Conservation (phyloP, 2,329 filamentous ascomycete species). For the Fusarium pseudonygamai region DNA sequence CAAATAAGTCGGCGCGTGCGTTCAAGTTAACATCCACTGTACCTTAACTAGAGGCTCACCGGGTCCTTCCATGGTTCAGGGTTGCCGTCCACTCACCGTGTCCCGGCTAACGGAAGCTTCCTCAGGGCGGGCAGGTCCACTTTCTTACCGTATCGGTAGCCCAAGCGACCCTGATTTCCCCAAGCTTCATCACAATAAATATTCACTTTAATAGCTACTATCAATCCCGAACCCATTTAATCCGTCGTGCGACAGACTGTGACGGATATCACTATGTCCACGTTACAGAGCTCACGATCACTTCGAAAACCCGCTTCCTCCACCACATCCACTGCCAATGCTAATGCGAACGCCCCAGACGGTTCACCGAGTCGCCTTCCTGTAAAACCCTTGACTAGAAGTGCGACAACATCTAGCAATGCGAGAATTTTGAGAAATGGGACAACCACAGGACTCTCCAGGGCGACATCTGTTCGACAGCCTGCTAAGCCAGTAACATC, state of each 20-base stretch:
- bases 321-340: conserved; percentile 15
- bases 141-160: conserved; percentile 23
- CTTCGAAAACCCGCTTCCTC: conserved; percentile 54
- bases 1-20: background rate
- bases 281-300: conserved; percentile 58
- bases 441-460: conserved; percentile 17
- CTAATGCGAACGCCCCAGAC: conserved; percentile 20
- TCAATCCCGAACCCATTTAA: background rate
- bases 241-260: background rate
- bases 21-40: background rate
- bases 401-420: conserved; percentile 44
- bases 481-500: conserved; percentile 19
- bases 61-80: background rate
- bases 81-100: background rate
- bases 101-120: conserved; percentile 21
- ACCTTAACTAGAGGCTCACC: background rate
- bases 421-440: conserved; percentile 35
- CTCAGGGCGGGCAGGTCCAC: background rate
- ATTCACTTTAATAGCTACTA: conserved; percentile 11
- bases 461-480: conserved; percentile 40
- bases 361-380: conserved; percentile 62
- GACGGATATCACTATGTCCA: conserved; percentile 50
- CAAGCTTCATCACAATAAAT: conserved; percentile 27
- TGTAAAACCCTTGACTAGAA: conserved; percentile 54
- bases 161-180: conserved; percentile 27